These are phyloP conservation scores for Mariannaea sp. DNA, from an alignment of 2,329 filamentous ascomycete species.

Conservation along the genomic window DNA sequence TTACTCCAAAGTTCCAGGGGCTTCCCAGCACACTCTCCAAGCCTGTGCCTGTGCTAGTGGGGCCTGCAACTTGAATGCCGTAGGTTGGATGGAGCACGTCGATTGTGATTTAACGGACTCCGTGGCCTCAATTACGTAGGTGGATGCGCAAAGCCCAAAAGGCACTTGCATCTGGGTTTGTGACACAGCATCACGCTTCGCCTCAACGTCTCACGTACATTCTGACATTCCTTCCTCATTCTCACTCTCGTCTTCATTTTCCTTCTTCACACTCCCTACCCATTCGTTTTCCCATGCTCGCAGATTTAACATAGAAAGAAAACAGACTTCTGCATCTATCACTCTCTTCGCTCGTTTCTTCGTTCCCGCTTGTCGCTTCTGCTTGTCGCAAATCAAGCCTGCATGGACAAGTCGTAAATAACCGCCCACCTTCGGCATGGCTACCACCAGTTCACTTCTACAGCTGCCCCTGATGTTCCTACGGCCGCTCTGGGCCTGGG, in stretches of 20 bases:
- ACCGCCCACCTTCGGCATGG: conserved; percentile 12
- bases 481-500: conserved; percentile 43
- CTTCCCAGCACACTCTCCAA: no score
- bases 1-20: no score
- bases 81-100: background rate
- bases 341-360: background rate
- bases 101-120: background rate
- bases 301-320: background rate
- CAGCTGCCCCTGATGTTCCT: conserved; percentile 44
- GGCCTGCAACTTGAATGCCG: background rate
- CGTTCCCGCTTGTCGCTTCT: conserved; percentile 12
- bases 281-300: conserved; percentile 12
- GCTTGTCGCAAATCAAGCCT: conserved; percentile 21
- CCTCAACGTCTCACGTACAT: background rate
- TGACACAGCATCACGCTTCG: background rate
- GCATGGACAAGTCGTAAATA: no score
- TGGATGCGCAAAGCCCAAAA: background rate
- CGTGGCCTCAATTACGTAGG: conserved; percentile 17
- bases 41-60: no score
- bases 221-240: background rate
- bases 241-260: background rate
- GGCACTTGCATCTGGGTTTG: no score
- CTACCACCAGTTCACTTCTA: conserved; percentile 29
- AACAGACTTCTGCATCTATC: background rate
- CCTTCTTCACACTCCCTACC: no score